Percentiles rank a stretch among this genome's conserved stretches.
These are phyloP conservation scores for Trichophyton benhamiae DNA, from an alignment of 2,329 filamentous ascomycete species.

Conservation along the genomic window DNA sequence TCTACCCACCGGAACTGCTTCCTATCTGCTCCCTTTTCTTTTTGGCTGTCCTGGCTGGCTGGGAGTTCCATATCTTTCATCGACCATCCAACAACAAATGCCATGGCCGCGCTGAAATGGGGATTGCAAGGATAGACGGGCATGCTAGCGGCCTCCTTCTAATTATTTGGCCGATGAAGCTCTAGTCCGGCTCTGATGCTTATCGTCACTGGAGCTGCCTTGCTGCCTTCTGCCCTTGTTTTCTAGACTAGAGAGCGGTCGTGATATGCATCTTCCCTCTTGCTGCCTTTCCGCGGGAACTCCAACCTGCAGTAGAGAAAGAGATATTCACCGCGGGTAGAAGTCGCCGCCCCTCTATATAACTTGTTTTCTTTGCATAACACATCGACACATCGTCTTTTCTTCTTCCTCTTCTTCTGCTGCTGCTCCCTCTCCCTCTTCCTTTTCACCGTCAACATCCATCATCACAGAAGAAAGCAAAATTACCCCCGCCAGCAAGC, in stretches of 20 bases:
- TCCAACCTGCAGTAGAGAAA: neutral
- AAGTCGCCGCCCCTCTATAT: neutral
- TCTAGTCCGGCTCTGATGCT: neutral
- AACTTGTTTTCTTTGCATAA: neutral
- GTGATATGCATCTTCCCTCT: neutral
- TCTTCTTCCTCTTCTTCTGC: neutral
- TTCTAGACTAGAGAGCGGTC: neutral
- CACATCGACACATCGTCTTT: neutral
- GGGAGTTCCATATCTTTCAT: neutral
- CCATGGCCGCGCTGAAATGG: neutral
- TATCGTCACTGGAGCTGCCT: neutral
- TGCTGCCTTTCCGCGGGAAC: conserved; percentile 5
- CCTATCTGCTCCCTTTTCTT: neutral
- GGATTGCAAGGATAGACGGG: neutral
- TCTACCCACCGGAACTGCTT: neutral
- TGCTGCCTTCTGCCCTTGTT: neutral
- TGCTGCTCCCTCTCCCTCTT: neutral
- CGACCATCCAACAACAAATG: neutral
- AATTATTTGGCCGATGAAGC: neutral
- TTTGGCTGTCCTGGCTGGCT: neutral
- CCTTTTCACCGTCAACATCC: neutral
- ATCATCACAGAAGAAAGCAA: neutral
- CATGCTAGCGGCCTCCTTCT: neutral
- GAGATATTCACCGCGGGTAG: neutral
- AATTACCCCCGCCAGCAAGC: neutral